Evolutionary conservation across 805 yeast genomes (phyloP), one percentile per base, ranked within the genome.

Genomic region (Lachancea nothofagi): DNA sequence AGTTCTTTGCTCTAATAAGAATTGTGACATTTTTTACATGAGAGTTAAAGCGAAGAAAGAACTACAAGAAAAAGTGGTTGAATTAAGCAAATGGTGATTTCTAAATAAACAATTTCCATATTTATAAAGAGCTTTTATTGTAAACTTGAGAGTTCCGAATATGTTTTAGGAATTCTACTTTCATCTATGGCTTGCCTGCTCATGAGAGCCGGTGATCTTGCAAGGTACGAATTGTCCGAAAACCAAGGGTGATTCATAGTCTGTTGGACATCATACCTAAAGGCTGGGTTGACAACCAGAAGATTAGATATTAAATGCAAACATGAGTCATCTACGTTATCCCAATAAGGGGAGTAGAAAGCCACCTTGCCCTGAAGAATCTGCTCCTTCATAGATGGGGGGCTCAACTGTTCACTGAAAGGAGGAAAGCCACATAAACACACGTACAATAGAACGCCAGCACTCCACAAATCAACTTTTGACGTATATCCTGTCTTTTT

Each of bases 11-110:
- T 80, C 96, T 0, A 87, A 90, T 50, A 88, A 89, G 50, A 97
- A 93, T 62, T 93, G 99, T 66, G 96, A 97, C 1, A 93, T 93
- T 26, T 93, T 93, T 55, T 93, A 93, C 61, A 93, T 93, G 98
- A 73, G 99, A 55, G 89, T 66, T 29, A 69, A 69, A 44, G 69
- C 67, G 13, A 68, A 59, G 44, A 69, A 69, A 33, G 71, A 65
- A 42, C 53, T 67, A 13, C 63, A 62, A 34, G 67, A 64, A 22
- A 69, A 67, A 40, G 50, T 66, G 7, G 50, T 46, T 15, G 69
- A 65, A 38, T 46, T 67, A 20, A 62, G 66, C 41, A 67, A 66
- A 48, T 69, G 73, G 73, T 62, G 42, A 44, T 2, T 9, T 15
- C 26, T 9, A 15, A 22, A 21, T n/a, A 10, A 3, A 7, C 13